Conservation (phyloP, 495 filamentous ascomycete species). For the Penicillium paradoxum region DNA sequence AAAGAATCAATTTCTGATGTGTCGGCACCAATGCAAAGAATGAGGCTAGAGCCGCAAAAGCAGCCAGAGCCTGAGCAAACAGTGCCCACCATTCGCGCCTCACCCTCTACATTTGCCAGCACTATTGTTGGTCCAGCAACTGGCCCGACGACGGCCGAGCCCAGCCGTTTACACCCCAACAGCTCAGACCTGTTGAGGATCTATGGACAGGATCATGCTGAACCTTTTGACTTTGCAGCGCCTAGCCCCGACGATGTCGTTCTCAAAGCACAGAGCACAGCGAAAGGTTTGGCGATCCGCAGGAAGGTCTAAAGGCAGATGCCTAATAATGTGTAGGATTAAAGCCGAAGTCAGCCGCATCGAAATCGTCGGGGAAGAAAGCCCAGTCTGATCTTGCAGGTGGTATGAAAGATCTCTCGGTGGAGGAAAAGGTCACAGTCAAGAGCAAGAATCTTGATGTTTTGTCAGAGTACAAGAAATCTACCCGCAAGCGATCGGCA, state of each 20-base stretch:
- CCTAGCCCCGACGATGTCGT: constrained; percentile 95
- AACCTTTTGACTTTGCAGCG: constrained; percentile 68
- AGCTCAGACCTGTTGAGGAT: constrained; percentile 50
- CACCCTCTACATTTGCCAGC: constrained; percentile 65
- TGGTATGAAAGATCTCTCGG: constrained; percentile 54
- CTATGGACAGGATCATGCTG: constrained; percentile 42
- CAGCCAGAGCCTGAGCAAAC: constrained; percentile 13
- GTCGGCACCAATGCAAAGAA: neutral
- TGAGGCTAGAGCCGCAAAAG: neutral
- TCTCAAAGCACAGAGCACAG: constrained; percentile 68
- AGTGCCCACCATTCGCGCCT: constrained; percentile 29
- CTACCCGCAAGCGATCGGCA: constrained; percentile 70
- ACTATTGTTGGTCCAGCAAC: constrained; percentile 53
- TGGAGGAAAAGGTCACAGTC: constrained; percentile 65
- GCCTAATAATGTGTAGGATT: constrained; percentile 45
- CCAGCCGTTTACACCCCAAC: constrained; percentile 34
- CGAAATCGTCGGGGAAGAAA: constrained; percentile 42
- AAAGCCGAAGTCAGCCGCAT: constrained; percentile 43
- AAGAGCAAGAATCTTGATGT: constrained; percentile 88
- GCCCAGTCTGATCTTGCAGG: constrained; percentile 34
- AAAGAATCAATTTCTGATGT: constrained; percentile 4
- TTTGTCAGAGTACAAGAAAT: constrained; percentile 70
- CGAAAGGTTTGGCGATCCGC: constrained; percentile 72
- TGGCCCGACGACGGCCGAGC: constrained; percentile 31
- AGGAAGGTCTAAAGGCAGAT: constrained; percentile 33